phyloP scores from a whole-genome alignment of 768 basidiomycete genomes.

The Amyloporia xantha region DNA sequence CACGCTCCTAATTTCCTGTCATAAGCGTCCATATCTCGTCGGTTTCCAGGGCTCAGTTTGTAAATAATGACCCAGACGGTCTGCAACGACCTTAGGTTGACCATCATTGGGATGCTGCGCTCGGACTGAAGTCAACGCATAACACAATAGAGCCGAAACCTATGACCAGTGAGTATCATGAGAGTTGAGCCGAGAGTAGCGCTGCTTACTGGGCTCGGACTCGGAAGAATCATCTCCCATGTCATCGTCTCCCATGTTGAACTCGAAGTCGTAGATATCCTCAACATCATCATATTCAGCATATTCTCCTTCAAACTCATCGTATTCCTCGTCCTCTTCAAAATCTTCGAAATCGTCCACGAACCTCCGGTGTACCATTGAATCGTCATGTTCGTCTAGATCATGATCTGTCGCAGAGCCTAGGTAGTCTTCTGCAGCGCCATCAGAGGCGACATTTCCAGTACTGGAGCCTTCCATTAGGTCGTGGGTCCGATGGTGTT shows the following conservation, averaged over 20 bases:
- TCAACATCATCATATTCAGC: neutral
- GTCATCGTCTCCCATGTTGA: neutral
- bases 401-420: neutral
- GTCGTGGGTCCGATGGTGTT: neutral
- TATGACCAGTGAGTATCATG: neutral
- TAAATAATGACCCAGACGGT: too few species aligned
- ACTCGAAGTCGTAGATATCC: neutral
- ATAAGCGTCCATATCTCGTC: too few species aligned
- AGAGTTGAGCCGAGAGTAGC: neutral
- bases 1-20: too few species aligned
- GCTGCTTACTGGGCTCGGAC: neutral
- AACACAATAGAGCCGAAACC: slow-evolving; percentile 8
- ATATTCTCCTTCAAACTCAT: neutral
- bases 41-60: too few species aligned
- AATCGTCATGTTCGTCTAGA: neutral
- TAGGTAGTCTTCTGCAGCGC: neutral
- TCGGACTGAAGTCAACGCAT: slow-evolving; percentile 12
- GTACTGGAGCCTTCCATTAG: neutral
- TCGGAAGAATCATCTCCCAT: neutral
- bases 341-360: neutral
- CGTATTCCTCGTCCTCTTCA: neutral
- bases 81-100: too few species aligned
- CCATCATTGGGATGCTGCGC: too few species aligned
- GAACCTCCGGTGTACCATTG: neutral
- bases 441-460: neutral